Conservation (phyloP, 208 protist species). For the Strigomonas culicis region DNA sequence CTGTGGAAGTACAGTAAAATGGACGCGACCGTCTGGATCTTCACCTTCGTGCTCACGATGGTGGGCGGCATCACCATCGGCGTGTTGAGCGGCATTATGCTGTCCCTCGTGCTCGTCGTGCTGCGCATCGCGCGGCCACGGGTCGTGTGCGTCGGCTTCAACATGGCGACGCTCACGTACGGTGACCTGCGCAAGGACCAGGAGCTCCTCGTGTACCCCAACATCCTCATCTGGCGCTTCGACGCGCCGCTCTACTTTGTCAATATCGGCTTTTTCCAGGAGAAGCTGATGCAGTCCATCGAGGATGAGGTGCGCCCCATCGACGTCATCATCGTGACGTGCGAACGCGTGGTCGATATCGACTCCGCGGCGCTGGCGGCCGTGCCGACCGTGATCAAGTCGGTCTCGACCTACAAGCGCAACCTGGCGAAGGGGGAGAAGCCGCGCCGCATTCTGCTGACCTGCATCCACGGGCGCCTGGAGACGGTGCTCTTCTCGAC, state of each 20-base stretch:
- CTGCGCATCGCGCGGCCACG: conserved; percentile 52
- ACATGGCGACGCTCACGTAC: conserved; percentile 41
- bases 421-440: not conserved
- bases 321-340: conserved; percentile 46
- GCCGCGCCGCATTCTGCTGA: conserved; percentile 36
- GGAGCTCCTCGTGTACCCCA: conserved; percentile 60
- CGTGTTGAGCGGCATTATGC: conserved; percentile 42
- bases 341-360: conserved; percentile 48
- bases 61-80: conserved; percentile 48
- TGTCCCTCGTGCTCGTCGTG: conserved; percentile 52
- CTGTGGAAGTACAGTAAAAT: conserved; percentile 48
- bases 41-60: conserved; percentile 52
- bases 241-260: conserved; percentile 59
- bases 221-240: conserved; percentile 59
- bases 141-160: conserved; percentile 49
- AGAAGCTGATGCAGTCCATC: conserved; percentile 30
- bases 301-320: conserved; percentile 40
- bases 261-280: conserved; percentile 47
- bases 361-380: conserved; percentile 35
- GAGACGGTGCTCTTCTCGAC: conserved; percentile 44
- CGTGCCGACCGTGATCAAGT: conserved; percentile 26
- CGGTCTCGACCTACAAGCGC: conserved; percentile 16
- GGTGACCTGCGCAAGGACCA: conserved; percentile 49
- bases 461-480: conserved; percentile 42
- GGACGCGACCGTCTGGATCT: conserved; percentile 50